Conservation (phyloP, 1,284 basidiomycete species). For the Papiliotrema fonsecae region DNA sequence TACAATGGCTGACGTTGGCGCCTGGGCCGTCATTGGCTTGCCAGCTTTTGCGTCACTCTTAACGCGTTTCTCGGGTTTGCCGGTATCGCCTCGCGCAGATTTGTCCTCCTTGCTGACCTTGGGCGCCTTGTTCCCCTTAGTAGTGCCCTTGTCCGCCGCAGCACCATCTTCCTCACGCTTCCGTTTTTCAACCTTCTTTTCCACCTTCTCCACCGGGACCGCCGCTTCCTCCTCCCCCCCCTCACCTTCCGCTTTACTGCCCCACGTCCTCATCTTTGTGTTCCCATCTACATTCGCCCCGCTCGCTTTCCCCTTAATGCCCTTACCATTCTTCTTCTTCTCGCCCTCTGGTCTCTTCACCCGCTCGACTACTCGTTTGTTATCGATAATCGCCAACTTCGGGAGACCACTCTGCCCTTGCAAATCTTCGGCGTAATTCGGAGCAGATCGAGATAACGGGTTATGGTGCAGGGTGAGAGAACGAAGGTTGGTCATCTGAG, state of each 20-base stretch:
- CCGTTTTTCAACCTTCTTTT: slow-evolving; percentile 5
- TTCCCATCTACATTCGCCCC: neutral
- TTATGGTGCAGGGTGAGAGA: slow-evolving; percentile 40
- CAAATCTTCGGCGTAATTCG: slow-evolving; percentile 31
- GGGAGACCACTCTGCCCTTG: slow-evolving; percentile 27
- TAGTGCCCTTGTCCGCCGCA: neutral
- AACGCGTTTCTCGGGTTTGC: neutral
- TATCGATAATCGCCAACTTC: slow-evolving; percentile 44
- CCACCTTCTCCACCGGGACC: slow-evolving; percentile 2
- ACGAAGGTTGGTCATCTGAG: slow-evolving; percentile 27
- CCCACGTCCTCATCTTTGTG: slow-evolving; percentile 3
- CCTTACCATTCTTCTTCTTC: slow-evolving; percentile 27
- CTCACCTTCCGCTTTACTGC: neutral
- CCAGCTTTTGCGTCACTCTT: neutral
- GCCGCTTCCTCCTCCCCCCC: neutral
- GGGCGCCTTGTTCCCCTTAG: slow-evolving; percentile 1
- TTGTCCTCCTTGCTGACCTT: slow-evolving; percentile 3
- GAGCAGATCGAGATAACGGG: slow-evolving; percentile 29
- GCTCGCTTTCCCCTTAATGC: slow-evolving; percentile 12
- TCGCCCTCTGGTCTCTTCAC: slow-evolving; percentile 30
- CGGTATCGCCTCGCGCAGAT: slow-evolving; percentile 1
- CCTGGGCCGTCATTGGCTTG: neutral
- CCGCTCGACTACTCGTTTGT: slow-evolving; percentile 39
- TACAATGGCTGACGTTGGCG: neutral
- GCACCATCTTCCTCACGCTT: neutral